These are phyloP conservation scores for Colletotrichum sp. DNA, from an alignment of 2,329 filamentous ascomycete genomes.

Conservation along the genomic window DNA sequence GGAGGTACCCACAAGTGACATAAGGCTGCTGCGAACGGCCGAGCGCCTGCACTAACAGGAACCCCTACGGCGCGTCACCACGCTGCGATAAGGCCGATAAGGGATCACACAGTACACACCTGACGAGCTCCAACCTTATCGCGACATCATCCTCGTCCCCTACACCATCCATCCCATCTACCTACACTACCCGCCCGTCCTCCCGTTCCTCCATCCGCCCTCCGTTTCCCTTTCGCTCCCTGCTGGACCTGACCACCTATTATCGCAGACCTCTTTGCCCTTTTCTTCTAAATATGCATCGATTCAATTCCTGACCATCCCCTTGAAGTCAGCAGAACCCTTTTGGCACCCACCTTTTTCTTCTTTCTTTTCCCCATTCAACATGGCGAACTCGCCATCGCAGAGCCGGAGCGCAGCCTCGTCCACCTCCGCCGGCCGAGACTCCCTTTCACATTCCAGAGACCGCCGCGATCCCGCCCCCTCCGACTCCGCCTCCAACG, in stretches of 20 bases:
- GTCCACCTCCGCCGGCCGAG: conserved; percentile 21
- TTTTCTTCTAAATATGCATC: conserved; percentile 16
- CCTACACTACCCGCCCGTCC: not conserved
- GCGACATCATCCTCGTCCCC: conserved; percentile 19
- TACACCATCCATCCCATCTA: conserved; percentile 11
- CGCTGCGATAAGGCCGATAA: not conserved
- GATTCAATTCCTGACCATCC: conserved; percentile 9
- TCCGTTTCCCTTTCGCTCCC: not conserved
- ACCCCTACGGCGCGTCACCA: not conserved
- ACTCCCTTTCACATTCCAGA: conserved; percentile 18
- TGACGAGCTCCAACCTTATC: conserved; percentile 22
- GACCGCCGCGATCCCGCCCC: conserved; percentile 29
- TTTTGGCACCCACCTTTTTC: not conserved
- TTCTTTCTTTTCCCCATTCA: conserved; percentile 1
- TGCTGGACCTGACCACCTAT: not conserved
- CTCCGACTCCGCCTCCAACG: conserved; percentile 19
- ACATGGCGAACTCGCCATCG: conserved; percentile 21
- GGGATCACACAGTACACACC: not conserved
- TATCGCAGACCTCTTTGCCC: not conserved
- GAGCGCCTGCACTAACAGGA: not conserved
- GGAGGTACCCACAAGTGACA: conserved; percentile 1
- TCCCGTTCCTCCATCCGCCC: not conserved
- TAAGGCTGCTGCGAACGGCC: conserved; percentile 14
- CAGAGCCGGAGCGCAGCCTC: conserved; percentile 22
- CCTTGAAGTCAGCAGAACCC: not conserved